Conservation (phyloP, 257 asterid genomes). For the Capsicum pubescens region DNA sequence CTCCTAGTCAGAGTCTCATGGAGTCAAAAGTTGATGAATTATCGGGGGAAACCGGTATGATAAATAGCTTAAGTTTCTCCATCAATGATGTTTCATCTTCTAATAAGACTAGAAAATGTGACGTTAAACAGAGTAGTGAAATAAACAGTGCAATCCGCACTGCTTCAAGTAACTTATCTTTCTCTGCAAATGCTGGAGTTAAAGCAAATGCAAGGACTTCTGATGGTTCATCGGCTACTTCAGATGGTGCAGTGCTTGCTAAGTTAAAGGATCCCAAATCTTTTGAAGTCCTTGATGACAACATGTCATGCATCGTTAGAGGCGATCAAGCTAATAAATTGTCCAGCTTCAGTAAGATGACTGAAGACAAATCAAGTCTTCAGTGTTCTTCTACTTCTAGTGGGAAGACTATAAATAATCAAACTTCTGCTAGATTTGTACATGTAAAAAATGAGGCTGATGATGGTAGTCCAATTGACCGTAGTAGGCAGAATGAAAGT, state of each 20-base stretch:
- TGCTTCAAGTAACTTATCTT: slow-evolving; percentile 55
- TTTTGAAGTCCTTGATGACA: slow-evolving; percentile 62
- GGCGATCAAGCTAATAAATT: slow-evolving; percentile 44
- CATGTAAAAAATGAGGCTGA: slow-evolving; percentile 43
- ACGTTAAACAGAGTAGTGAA: slow-evolving; percentile 52
- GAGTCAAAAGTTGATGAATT: slow-evolving; percentile 60
- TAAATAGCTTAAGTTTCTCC: slow-evolving; percentile 41
- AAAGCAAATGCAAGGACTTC: slow-evolving; percentile 56
- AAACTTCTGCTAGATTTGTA: slow-evolving; percentile 35
- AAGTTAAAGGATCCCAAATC: slow-evolving; percentile 51
- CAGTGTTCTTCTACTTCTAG: slow-evolving; percentile 34
- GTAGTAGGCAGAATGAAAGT: slow-evolving; percentile 36
- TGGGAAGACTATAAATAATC: slow-evolving; percentile 20
- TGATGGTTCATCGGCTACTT: slow-evolving; percentile 52
- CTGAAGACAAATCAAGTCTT: slow-evolving; percentile 32
- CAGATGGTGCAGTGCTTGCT: slow-evolving; percentile 50
- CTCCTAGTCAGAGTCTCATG: slow-evolving; percentile 53
- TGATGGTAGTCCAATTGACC: slow-evolving; percentile 42
- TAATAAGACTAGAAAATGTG: slow-evolving; percentile 40
- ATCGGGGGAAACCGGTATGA: slow-evolving; percentile 66
- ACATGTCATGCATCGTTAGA: slow-evolving; percentile 58
- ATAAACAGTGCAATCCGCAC: slow-evolving; percentile 51
- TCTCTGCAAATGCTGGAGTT: slow-evolving; percentile 55
- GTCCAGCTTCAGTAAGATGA: slow-evolving; percentile 21
- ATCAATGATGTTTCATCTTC: slow-evolving; percentile 30